Evolutionary conservation across 2,329 filamentous ascomycete genomes (phyloP).

Genomic region (Pseudomassariella vexata): DNA sequence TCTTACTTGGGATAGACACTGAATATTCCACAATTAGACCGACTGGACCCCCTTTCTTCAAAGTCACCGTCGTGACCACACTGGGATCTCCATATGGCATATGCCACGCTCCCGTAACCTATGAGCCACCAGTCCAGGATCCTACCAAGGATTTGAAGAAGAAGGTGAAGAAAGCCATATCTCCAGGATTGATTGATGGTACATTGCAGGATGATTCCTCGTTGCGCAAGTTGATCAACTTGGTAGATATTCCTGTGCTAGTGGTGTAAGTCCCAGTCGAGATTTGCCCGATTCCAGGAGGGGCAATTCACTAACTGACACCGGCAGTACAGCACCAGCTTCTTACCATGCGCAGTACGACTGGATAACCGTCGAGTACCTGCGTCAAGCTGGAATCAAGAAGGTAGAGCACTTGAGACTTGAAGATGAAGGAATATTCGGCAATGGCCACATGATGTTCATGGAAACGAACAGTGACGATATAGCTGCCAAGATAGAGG

Average conservation of each 20-base stretch:
- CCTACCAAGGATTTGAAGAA: slow-evolving; percentile 27
- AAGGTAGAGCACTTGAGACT: slow-evolving; percentile 30
- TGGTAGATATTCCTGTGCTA: slow-evolving; percentile 28
- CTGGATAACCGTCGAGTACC: slow-evolving; percentile 32
- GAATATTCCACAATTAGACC: too few species aligned
- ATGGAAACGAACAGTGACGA: slow-evolving; percentile 41
- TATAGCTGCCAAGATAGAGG: slow-evolving; percentile 24
- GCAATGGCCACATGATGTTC: slow-evolving; percentile 43
- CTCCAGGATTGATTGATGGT: slow-evolving; percentile 18
- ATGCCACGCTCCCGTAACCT: slow-evolving; percentile 42
- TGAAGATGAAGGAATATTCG: slow-evolving; percentile 29
- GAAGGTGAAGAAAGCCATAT: slow-evolving; percentile 17
- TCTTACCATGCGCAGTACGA: slow-evolving; percentile 42
- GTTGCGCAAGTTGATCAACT: slow-evolving; percentile 29
- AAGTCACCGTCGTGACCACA: slow-evolving; percentile 29
- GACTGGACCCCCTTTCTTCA: slow-evolving; percentile 39
- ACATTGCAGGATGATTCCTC: slow-evolving; percentile 27
- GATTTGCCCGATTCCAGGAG: too few species aligned
- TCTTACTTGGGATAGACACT: too few species aligned
- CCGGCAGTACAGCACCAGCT: slow-evolving; percentile 36
- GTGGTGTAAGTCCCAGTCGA: too few species aligned
- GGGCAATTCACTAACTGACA: too few species aligned
- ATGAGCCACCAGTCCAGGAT: slow-evolving; percentile 34
- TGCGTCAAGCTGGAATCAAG: slow-evolving; percentile 34
- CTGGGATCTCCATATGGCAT: slow-evolving; percentile 37